Conservation (phyloP, 2,329 filamentous ascomycete genomes). For the Colletotrichum euphorbiae region DNA sequence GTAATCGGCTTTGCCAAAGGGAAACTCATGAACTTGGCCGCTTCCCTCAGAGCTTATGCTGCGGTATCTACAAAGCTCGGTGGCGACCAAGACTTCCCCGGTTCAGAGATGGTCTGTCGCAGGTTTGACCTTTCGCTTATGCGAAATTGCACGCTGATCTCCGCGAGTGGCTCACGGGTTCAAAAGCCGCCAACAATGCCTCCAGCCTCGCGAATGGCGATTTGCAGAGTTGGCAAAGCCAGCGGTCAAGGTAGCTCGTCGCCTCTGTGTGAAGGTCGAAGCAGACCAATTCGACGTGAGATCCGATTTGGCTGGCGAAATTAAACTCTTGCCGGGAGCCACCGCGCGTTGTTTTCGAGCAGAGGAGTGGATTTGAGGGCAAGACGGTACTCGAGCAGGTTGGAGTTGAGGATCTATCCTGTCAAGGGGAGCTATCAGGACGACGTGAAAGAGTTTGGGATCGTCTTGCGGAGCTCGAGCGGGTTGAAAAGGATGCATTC, state of each 20-base stretch:
- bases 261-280: slow-evolving; percentile 51
- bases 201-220: slow-evolving; percentile 53
- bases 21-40: slow-evolving; percentile 56
- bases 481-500: slow-evolving; percentile 51
- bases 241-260: slow-evolving; percentile 53
- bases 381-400: slow-evolving; percentile 44
- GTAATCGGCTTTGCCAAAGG: slow-evolving; percentile 49
- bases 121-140: slow-evolving; percentile 49
- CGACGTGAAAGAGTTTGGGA: slow-evolving; percentile 55
- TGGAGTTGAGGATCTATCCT: slow-evolving; percentile 55
- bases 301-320: slow-evolving; percentile 36
- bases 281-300: slow-evolving; percentile 45
- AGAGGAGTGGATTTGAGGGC: slow-evolving; percentile 45
- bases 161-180: slow-evolving; percentile 47
- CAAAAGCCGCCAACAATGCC: slow-evolving; percentile 51
- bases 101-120: slow-evolving; percentile 50
- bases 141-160: slow-evolving; percentile 50
- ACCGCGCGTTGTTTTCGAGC: slow-evolving; percentile 47
- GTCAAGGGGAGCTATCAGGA: slow-evolving; percentile 53
- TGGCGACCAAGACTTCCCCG: slow-evolving; percentile 49
- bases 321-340: slow-evolving; percentile 44
- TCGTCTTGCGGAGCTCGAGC: slow-evolving; percentile 51
- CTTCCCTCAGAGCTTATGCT: slow-evolving; percentile 56
- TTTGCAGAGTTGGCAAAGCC: slow-evolving; percentile 53
- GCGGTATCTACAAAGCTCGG: slow-evolving; percentile 50